These are phyloP conservation scores for Fonsecaea multimorphosa DNA, from an alignment of 2,329 filamentous ascomycete genomes.

Conservation along the genomic window DNA sequence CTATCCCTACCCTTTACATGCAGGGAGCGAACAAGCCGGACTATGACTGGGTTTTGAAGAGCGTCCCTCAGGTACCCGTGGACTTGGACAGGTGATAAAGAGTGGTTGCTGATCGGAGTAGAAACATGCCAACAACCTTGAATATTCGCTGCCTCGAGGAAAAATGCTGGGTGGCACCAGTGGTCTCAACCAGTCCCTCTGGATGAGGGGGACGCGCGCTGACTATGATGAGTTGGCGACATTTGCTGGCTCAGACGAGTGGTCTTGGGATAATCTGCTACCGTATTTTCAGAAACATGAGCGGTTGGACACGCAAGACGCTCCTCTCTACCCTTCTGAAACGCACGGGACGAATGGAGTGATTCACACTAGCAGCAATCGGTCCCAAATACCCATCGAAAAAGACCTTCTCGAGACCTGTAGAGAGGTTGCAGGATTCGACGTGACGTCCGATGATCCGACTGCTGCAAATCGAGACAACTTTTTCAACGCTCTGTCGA, in stretches of 20 bases:
- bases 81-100: constrained; percentile 25
- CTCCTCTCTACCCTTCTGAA: constrained; percentile 13
- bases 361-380: constrained; percentile 41
- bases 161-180: constrained; percentile 44
- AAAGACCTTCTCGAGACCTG: constrained; percentile 22
- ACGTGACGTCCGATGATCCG: neutral
- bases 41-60: constrained; percentile 46
- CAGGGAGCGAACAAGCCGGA: constrained; percentile 41
- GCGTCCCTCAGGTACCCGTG: constrained; percentile 40
- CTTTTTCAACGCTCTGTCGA: constrained; percentile 21
- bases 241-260: constrained; percentile 40
- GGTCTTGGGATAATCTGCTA: constrained; percentile 41
- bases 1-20: constrained; percentile 37
- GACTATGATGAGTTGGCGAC: constrained; percentile 42
- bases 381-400: constrained; percentile 24
- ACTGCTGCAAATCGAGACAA: constrained; percentile 16
- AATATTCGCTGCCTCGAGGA: constrained; percentile 41
- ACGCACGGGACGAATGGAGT: constrained; percentile 42
- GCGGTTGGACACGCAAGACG: constrained; percentile 40
- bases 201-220: neutral
- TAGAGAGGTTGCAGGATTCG: constrained; percentile 21
- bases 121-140: constrained; percentile 23
- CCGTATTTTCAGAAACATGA: constrained; percentile 41
- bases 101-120: constrained; percentile 27
- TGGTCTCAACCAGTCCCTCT: constrained; percentile 42